phyloP scores from a whole-genome alignment of 352 stramenopile genomes.

The Globisporangium paroecandrum region DNA sequence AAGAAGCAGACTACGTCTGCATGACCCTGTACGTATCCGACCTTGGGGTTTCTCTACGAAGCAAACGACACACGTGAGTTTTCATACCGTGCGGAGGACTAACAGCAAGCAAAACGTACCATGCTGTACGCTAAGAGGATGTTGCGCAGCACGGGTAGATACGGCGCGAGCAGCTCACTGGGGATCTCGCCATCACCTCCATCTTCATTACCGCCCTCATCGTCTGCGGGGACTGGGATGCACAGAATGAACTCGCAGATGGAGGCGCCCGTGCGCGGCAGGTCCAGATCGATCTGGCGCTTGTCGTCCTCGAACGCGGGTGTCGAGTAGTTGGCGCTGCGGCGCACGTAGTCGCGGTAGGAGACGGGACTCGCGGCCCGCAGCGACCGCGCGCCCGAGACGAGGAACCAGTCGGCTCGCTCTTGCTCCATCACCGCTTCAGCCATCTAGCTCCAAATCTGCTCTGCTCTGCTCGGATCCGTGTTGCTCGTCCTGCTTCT shows the following conservation, averaged over 20 bases:
- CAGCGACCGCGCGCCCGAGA: conserved; percentile 37
- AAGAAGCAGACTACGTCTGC: conserved; percentile 72
- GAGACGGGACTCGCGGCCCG: conserved; percentile 28
- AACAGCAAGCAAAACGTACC: conserved; percentile 24
- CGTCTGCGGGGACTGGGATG: conserved; percentile 7
- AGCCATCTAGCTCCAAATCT: not conserved
- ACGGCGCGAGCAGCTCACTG: conserved; percentile 22
- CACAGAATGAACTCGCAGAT: conserved; percentile 50
- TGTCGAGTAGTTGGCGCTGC: conserved; percentile 22
- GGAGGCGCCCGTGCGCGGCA: conserved; percentile 52
- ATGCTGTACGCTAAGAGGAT: conserved; percentile 62
- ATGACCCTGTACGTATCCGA: conserved; percentile 78
- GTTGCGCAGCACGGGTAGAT: conserved; percentile 40
- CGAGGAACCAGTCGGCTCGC: conserved; percentile 39
- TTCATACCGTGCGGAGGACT: not conserved
- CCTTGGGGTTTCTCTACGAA: conserved; percentile 48
- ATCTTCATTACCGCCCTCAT: conserved; percentile 10
- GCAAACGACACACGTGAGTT: not conserved
- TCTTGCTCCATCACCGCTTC: not conserved
- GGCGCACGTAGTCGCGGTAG: conserved; percentile 43
- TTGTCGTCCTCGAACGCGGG: conserved; percentile 52
- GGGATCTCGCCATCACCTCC: conserved; percentile 23
- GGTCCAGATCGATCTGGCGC: conserved; percentile 68
- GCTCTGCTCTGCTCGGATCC: not conserved
- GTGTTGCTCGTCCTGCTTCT: not conserved